phyloP scores from a whole-genome alignment of 306 rosid species.

The Citrullus colocynthis region DNA sequence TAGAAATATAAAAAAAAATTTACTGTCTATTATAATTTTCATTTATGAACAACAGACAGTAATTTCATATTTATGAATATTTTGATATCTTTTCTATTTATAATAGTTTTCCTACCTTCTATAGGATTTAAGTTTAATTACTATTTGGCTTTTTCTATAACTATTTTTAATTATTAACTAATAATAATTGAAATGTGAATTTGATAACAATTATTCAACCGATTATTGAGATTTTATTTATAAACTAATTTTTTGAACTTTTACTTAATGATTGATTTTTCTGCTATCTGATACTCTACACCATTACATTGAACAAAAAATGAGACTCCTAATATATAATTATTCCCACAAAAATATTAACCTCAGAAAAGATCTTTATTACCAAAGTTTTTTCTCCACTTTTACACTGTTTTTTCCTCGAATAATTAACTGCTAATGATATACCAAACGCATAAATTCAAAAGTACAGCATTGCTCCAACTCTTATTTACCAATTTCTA shows the following conservation, averaged over 20 bases:
- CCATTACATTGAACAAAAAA: neutral
- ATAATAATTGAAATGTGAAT: neutral
- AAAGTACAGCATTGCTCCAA: constrained; percentile 6
- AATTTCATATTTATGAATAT: too few relatives aligned
- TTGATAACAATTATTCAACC: neutral
- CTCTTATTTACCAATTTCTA: constrained; percentile 38
- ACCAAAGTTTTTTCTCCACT: neutral
- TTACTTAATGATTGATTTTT: neutral
- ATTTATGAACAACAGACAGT: too few relatives aligned
- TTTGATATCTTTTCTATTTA: too few relatives aligned
- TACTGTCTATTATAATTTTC: too few relatives aligned
- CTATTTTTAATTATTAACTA: too few relatives aligned
- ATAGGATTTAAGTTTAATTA: too few relatives aligned
- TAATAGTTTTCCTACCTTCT: too few relatives aligned
- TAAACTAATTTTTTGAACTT: neutral
- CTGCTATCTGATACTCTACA: too few relatives aligned
- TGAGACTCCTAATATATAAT: neutral
- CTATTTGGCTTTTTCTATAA: too few relatives aligned
- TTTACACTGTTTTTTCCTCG: neutral
- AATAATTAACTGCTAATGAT: neutral
- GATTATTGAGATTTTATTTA: neutral
- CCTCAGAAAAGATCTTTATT: neutral
- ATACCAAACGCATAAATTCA: neutral
- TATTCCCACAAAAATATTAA: neutral
- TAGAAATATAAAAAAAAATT: too few relatives aligned